A percentile compares a stretch with the other conserved stretches of the same genome.
phyloP scores from a whole-genome alignment of 441 rosid species.

The Corymbia citriodora region DNA sequence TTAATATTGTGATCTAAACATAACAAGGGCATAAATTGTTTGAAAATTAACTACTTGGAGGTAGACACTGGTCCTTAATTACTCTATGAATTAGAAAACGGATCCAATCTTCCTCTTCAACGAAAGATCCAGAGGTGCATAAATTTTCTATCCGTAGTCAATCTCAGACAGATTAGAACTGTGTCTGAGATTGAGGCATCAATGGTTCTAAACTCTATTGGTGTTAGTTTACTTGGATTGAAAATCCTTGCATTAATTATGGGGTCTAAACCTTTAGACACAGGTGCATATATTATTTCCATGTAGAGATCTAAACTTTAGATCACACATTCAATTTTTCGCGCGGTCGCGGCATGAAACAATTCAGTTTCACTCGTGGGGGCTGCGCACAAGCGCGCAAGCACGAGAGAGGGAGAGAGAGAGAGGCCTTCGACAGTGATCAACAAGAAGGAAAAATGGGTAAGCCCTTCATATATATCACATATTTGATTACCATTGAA shows the following conservation, averaged over 20 bases:
- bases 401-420: neutral
- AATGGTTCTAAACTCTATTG: neutral
- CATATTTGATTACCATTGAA: slow-evolving; percentile 24
- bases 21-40: neutral
- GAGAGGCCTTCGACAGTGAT: neutral
- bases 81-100: neutral
- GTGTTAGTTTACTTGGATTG: neutral
- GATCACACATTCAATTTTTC: neutral
- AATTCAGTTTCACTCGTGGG: neutral
- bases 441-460: neutral
- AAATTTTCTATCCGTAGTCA: too few relatives aligned
- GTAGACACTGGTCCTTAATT: neutral
- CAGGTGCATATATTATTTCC: neutral
- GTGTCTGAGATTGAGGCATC: too few relatives aligned
- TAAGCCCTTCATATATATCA: neutral
- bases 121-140: neutral
- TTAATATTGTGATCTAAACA: neutral
- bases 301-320: neutral
- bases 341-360: neutral
- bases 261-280: neutral
- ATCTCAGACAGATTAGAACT: too few relatives aligned
- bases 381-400: neutral
- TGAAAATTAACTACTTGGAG: neutral
- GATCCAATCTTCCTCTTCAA: neutral
- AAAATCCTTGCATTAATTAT: neutral